Percentiles rank a stretch among this genome's conserved stretches.
phyloP scores from a whole-genome alignment of 1,139 yeast genomes.

The Kurtzmaniella quercitrusa region DNA sequence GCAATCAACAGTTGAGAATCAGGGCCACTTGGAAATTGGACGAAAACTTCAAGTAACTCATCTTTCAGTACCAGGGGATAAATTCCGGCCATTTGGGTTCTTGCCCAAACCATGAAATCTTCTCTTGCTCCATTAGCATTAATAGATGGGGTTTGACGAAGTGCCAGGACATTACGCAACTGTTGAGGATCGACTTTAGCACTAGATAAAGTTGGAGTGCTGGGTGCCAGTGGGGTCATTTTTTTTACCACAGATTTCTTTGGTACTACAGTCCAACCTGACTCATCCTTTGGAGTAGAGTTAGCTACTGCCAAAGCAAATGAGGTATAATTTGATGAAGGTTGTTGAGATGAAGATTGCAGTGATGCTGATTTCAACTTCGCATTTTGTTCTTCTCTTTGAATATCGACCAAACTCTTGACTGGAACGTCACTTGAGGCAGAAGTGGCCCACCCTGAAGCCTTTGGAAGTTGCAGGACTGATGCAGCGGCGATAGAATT shows the following conservation, averaged over 20 bases:
- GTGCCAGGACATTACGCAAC: constrained; percentile 44
- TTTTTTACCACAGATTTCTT: constrained; percentile 27
- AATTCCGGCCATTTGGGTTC: constrained; percentile 65
- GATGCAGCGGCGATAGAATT: constrained; percentile 19
- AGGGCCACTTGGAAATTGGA: constrained; percentile 65
- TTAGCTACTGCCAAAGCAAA: constrained; percentile 29
- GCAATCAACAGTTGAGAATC: constrained; percentile 85
- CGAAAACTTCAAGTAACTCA: constrained; percentile 75
- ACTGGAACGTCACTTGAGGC: constrained; percentile 18
- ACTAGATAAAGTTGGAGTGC: constrained; percentile 18
- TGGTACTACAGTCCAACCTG: constrained; percentile 46
- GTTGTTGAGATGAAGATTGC: constrained; percentile 11
- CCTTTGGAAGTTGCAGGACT: constrained; percentile 34
- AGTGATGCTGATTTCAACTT: constrained; percentile 6
- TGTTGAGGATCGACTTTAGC: constrained; percentile 38
- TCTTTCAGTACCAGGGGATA: constrained; percentile 71
- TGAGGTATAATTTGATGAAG: constrained; percentile 15
- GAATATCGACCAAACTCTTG: constrained; percentile 45
- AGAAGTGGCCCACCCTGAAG: constrained; percentile 54
- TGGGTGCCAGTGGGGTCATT: constrained; percentile 17
- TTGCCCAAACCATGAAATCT: constrained; percentile 84
- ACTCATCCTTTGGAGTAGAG: constrained; percentile 26
- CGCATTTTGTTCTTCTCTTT: constrained; percentile 39
- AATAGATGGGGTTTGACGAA: constrained; percentile 22
- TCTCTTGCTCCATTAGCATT: constrained; percentile 38